A percentile compares a stretch with the other conserved stretches of the same genome.
phyloP scores from a whole-genome alignment of 2,329 filamentous ascomycete genomes.

The Sporothrix pseudoabietina region DNA sequence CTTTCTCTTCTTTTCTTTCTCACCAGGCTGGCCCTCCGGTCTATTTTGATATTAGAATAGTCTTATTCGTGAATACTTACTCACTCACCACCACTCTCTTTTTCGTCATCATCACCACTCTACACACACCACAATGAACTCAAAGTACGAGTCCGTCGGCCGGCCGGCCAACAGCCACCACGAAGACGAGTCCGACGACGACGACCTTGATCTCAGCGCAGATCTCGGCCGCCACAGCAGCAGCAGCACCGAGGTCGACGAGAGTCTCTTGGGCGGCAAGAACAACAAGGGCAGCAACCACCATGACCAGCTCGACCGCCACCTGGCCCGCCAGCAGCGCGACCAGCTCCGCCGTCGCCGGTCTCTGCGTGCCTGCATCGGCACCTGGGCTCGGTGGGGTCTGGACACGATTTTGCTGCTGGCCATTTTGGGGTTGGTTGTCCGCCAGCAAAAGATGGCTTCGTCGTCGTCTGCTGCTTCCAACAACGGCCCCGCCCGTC shows the following conservation, averaged over 20 bases:
- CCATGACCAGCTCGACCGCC: conserved; percentile 29
- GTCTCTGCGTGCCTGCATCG: conserved; percentile 41
- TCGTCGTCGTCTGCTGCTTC: conserved; percentile 11
- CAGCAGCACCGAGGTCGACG: conserved; percentile 45
- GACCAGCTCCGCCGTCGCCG: conserved; percentile 37
- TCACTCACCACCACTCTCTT: background rate
- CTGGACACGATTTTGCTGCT: conserved; percentile 46
- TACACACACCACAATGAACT: conserved; percentile 27
- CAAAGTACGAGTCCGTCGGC: conserved; percentile 32
- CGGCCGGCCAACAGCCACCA: conserved; percentile 36
- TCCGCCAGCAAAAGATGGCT: conserved; percentile 39
- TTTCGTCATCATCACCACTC: background rate
- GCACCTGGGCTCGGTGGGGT: conserved; percentile 44
- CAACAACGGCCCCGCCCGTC: conserved; percentile 33
- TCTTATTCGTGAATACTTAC: background rate
- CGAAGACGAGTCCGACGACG: conserved; percentile 41
- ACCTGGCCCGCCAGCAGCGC: conserved; percentile 16
- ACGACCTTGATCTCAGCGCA: conserved; percentile 42
- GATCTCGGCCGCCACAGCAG: conserved; percentile 40
- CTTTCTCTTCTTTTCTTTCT: conserved; percentile 18
- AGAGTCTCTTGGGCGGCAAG: conserved; percentile 45
- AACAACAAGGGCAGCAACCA: conserved; percentile 28
- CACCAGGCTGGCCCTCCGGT: conserved; percentile 28
- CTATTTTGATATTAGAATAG: background rate
- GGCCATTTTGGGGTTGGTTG: conserved; percentile 44